A percentile compares a stretch with the other conserved stretches of the same genome.
These are phyloP conservation scores for Mikania micrantha DNA, from an alignment of 129 eudicot genomes.

Conservation along the genomic window DNA sequence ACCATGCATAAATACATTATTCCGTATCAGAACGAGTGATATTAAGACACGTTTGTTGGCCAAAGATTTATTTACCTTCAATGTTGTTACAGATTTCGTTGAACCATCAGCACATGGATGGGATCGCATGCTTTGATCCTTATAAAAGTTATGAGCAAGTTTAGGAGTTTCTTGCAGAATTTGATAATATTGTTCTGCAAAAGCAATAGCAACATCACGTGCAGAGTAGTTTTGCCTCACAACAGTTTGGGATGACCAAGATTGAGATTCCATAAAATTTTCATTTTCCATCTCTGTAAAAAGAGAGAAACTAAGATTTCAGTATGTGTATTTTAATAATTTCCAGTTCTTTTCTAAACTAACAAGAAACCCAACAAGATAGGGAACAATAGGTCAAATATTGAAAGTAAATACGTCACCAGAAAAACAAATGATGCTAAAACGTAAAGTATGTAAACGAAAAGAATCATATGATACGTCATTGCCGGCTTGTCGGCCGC, in stretches of 20 bases:
- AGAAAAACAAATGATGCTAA: background rate
- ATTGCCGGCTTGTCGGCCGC: background rate
- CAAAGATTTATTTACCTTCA: conserved; percentile 17
- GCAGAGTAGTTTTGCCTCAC: conserved; percentile 27
- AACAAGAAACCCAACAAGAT: background rate
- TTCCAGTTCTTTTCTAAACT: background rate
- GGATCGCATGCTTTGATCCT: conserved; percentile 22
- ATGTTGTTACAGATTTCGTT: conserved; percentile 27
- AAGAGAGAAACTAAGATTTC: background rate
- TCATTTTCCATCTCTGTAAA: conserved; percentile 24
- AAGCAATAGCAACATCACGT: conserved; percentile 27
- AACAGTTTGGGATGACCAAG: conserved; percentile 9
- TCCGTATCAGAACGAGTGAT: background rate
- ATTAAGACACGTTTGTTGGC: background rate
- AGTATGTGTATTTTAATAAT: background rate
- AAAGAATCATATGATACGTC: background rate
- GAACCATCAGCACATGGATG: conserved; percentile 26
- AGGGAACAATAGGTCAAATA: background rate
- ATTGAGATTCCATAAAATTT: conserved; percentile 13
- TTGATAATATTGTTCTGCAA: conserved; percentile 25
- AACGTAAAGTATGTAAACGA: background rate
- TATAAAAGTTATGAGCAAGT: conserved; percentile 30
- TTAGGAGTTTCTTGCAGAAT: conserved; percentile 16
- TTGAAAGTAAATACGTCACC: background rate
- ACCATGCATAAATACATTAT: background rate